Evolutionary conservation across 2,329 filamentous ascomycete species (phyloP).

Genomic region (Clonostachys sp.): DNA sequence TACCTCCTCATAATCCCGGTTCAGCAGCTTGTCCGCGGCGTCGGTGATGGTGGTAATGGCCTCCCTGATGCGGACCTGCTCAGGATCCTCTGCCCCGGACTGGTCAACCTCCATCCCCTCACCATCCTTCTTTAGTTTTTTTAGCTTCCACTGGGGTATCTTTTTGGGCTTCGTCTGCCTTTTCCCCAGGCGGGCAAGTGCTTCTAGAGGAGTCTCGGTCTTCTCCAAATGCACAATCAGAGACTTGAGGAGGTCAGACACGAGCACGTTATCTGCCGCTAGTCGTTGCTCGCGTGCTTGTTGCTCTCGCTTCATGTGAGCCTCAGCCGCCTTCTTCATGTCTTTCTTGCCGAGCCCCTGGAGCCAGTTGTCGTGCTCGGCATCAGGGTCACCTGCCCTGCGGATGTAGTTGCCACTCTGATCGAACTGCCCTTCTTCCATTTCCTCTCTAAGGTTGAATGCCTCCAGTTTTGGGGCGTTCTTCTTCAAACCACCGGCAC

Average conservation of each 20-base stretch:
- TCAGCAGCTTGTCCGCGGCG: slow-evolving; percentile 81
- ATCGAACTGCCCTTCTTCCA: slow-evolving; percentile 91
- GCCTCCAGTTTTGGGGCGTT: slow-evolving; percentile 93
- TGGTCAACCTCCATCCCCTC: slow-evolving; percentile 68
- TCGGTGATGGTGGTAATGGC: slow-evolving; percentile 81
- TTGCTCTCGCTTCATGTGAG: slow-evolving; percentile 78
- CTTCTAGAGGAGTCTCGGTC: slow-evolving; percentile 84
- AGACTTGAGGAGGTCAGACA: slow-evolving; percentile 66
- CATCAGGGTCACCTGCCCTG: slow-evolving; percentile 83
- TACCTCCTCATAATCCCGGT: slow-evolving; percentile 79
- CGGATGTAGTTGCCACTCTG: slow-evolving; percentile 87
- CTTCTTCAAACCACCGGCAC: slow-evolving; percentile 83
- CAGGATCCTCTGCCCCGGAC: slow-evolving; percentile 52
- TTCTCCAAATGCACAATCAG: slow-evolving; percentile 72
- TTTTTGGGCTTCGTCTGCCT: slow-evolving; percentile 55
- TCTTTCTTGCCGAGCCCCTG: slow-evolving; percentile 92
- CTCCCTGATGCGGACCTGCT: slow-evolving; percentile 64
- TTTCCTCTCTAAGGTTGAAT: slow-evolving; percentile 88
- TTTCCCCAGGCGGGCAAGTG: slow-evolving; percentile 75
- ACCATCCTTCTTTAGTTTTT: slow-evolving; percentile 55
- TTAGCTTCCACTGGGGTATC: slow-evolving; percentile 64
- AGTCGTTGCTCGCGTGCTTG: slow-evolving; percentile 68
- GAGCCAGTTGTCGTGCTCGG: slow-evolving; percentile 87
- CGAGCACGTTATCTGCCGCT: slow-evolving; percentile 69
- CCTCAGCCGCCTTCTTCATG: slow-evolving; percentile 81